Evolutionary conservation across 2,329 filamentous ascomycete genomes (phyloP).

Genomic region (Phaeosphaeria sp.): DNA sequence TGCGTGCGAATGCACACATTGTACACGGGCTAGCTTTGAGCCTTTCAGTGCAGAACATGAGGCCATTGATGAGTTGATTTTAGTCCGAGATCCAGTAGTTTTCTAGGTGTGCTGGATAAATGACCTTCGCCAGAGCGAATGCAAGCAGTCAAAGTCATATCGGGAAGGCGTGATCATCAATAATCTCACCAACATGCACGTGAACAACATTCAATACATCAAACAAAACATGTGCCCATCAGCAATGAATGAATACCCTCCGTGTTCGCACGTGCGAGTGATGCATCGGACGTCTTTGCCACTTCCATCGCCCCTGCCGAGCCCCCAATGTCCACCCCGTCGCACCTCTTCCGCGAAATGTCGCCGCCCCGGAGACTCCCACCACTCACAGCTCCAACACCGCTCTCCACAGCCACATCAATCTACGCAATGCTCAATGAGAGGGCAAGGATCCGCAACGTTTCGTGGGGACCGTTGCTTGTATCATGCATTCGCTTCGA

Average conservation of each 20-base stretch:
- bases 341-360: neutral
- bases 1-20: no score
- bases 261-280: conserved; percentile 23
- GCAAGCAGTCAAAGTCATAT: neutral
- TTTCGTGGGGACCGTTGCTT: conserved; percentile 15
- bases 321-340: conserved; percentile 9
- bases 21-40: neutral
- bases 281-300: conserved; percentile 21
- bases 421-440: conserved; percentile 39
- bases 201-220: neutral
- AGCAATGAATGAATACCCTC: conserved; percentile 17
- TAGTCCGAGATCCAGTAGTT: neutral
- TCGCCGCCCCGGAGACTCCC: conserved; percentile 23
- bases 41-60: neutral
- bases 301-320: conserved; percentile 26
- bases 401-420: conserved; percentile 22
- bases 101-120: neutral
- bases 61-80: no score
- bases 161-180: neutral
- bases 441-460: conserved; percentile 23
- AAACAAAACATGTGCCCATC: neutral
- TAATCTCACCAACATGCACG: neutral
- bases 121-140: no score
- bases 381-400: conserved; percentile 34
- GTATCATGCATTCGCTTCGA: conserved; percentile 1